Conservation (phyloP, 2,329 filamentous ascomycete genomes). For the Lecanicillium sp. region DNA sequence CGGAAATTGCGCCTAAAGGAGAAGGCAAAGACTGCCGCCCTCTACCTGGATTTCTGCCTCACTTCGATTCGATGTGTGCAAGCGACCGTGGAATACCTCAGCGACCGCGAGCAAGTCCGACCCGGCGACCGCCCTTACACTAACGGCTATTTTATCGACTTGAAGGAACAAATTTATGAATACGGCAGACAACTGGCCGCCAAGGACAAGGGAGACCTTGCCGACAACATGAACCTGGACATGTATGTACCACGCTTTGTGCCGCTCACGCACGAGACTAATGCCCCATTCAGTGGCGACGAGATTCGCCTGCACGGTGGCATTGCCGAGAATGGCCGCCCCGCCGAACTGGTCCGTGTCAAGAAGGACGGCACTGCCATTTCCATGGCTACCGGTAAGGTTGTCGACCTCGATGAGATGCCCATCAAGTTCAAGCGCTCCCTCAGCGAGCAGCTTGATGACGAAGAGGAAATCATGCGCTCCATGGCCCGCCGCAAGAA, state of each 20-base stretch:
- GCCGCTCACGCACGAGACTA: conserved; percentile 20
- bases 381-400: conserved; percentile 64
- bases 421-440: conserved; percentile 56
- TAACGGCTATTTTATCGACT: conserved; percentile 93
- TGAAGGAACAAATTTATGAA: conserved; percentile 85
- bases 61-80: conserved; percentile 85
- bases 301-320: conserved; percentile 77
- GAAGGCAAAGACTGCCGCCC: conserved; percentile 60
- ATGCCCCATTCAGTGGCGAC: conserved; percentile 37
- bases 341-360: conserved; percentile 75
- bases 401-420: conserved; percentile 47
- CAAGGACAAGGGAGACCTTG: conserved; percentile 57
- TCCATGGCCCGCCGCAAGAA: conserved; percentile 97
- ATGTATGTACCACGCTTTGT: conserved; percentile 38
- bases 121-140: conserved; percentile 85
- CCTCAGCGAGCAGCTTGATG: conserved; percentile 61
- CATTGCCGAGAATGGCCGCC: conserved; percentile 70
- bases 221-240: conserved; percentile 51
- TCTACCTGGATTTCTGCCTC: conserved; percentile 84
- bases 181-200: conserved; percentile 80
- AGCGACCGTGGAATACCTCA: conserved; percentile 77
- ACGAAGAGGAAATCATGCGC: conserved; percentile 75
- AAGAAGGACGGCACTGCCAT: conserved; percentile 74
- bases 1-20: conserved; percentile 68
- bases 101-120: conserved; percentile 78